These are phyloP conservation scores for Polyplosphaeria fusca DNA, from an alignment of 495 filamentous ascomycete genomes.

Conservation along the genomic window DNA sequence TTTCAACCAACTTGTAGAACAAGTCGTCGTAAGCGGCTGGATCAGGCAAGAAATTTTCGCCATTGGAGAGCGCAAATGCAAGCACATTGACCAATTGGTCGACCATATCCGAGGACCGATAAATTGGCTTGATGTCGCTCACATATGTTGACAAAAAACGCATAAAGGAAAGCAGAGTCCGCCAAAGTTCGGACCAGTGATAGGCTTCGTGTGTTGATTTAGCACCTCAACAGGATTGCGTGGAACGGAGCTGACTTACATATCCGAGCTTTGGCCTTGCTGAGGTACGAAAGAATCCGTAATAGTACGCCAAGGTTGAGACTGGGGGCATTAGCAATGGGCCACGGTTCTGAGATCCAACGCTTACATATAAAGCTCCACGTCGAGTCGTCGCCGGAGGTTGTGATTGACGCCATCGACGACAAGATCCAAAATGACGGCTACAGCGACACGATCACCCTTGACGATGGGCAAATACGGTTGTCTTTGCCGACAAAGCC, in stretches of 20 bases:
- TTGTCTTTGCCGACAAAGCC: conserved; percentile 84
- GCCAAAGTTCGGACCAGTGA: conserved; percentile 96
- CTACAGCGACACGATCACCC: conserved; percentile 66
- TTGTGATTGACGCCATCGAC: conserved; percentile 94
- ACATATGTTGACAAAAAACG: conserved; percentile 87
- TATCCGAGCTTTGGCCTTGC: conserved; percentile 57
- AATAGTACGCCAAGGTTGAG: conserved; percentile 72
- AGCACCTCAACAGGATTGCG: not conserved
- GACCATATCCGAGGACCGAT: conserved; percentile 57
- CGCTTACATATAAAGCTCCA: conserved; percentile 71
- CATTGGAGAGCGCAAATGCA: conserved; percentile 77
- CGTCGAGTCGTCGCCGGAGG: conserved; percentile 77
- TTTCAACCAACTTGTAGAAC: conserved; percentile 97
- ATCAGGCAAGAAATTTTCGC: conserved; percentile 90
- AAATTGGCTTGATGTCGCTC: conserved; percentile 62
- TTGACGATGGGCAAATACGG: conserved; percentile 77
- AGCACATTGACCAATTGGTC: conserved; percentile 79
- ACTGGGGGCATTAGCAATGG: conserved; percentile 20
- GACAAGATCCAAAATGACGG: conserved; percentile 77
- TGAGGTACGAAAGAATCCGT: conserved; percentile 77
- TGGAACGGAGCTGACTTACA: conserved; percentile 14
- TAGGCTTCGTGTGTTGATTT: conserved; percentile 48
- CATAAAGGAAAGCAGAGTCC: conserved; percentile 81
- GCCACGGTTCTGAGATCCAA: not conserved
- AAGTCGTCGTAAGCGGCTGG: conserved; percentile 88